Conservation (phyloP, 768 basidiomycete species). For the Lactarius sp. region DNA sequence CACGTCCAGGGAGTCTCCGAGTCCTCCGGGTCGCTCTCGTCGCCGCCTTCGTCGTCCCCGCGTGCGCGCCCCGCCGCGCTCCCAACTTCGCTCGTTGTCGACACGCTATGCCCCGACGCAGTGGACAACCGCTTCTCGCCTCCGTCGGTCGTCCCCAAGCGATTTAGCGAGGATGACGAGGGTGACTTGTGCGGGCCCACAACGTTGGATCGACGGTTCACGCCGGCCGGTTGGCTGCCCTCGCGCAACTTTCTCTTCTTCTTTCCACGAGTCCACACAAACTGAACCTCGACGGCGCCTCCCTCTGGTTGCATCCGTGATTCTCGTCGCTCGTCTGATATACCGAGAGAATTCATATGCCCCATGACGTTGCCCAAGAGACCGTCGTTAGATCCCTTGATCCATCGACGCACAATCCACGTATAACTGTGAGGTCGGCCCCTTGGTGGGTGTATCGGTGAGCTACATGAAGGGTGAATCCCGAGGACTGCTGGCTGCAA, state of each 20-base stretch:
- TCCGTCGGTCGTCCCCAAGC: background rate
- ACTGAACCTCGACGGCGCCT: constrained; percentile 55
- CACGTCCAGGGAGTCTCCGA: constrained; percentile 97
- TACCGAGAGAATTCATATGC: constrained; percentile 31
- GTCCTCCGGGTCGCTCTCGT: constrained; percentile 81
- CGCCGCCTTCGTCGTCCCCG: constrained; percentile 54
- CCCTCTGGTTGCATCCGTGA: constrained; percentile 8
- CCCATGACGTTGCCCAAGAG: constrained; percentile 44
- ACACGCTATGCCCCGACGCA: constrained; percentile 20
- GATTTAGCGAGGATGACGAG: constrained; percentile 12
- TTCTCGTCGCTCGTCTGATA: constrained; percentile 27
- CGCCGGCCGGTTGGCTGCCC: background rate
- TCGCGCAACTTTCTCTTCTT: constrained; percentile 24
- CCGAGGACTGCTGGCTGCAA: constrained; percentile 54
- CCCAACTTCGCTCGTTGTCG: constrained; percentile 17
- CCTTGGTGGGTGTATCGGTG: constrained; percentile 37
- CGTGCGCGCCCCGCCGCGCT: constrained; percentile 7
- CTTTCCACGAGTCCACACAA: constrained; percentile 71
- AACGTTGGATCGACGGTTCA: constrained; percentile 8
- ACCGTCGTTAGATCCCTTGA: constrained; percentile 51
- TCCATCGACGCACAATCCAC: constrained; percentile 74
- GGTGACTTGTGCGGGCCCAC: background rate
- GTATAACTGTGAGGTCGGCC: constrained; percentile 52
- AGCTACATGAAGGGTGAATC: constrained; percentile 60
- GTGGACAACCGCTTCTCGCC: constrained; percentile 18